Base-by-base conservation (phyloP, 2,329 filamentous ascomycete species). In the Scedosporium aurantiacum region DNA sequence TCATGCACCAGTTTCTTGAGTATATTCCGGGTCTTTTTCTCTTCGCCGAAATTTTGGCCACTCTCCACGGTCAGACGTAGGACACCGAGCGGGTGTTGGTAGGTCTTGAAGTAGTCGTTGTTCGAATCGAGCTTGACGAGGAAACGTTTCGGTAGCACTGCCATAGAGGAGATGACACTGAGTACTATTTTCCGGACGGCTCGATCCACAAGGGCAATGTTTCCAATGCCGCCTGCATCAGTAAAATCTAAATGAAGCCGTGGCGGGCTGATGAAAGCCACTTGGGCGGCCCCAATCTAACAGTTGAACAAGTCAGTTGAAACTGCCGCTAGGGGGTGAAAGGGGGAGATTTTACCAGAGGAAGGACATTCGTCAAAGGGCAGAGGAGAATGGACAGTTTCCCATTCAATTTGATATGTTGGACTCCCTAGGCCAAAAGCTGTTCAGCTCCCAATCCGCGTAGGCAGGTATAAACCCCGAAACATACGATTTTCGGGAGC, bases 201-300 rank as follows among this genome's bases (percentile, higher is more conserved):
- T 7, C 72, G 73, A 60, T 76, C 70, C 27, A 79, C 70, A 5
- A 76, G 58, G n/a, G 66, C 70, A 55, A 71, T 69, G 66, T 78
- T 75, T 59, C 75, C 76, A 52, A 79, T 70, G 62, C 76, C 72
- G 41, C 75, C 76, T 4, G 76, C 76, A 65, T 78, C 72, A 43
- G 78, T 79, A 64, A 78, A 80, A 66, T 77, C 73, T 18, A 80
- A 72, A 57, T 76, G 71, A 32, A 80, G 72, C 28, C 66, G 66
- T 0, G 78, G 77, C 1, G 75, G 74, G 67, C 79, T 79, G 69
- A 80, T 76, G 67, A 80, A 79, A 23, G 77, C 69, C 0, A 79
- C 70, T 66, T 80, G 78, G 0, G 73, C 74, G 14, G 78, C 78
- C 3, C 78, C 78, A 47, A 79, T 77, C 76, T 78, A 21, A n/a